Evolutionary conservation across 345 rosid species (phyloP), one percentile per base, ranked within the genome.

Genomic region (Arabidopsis suecica): DNA sequence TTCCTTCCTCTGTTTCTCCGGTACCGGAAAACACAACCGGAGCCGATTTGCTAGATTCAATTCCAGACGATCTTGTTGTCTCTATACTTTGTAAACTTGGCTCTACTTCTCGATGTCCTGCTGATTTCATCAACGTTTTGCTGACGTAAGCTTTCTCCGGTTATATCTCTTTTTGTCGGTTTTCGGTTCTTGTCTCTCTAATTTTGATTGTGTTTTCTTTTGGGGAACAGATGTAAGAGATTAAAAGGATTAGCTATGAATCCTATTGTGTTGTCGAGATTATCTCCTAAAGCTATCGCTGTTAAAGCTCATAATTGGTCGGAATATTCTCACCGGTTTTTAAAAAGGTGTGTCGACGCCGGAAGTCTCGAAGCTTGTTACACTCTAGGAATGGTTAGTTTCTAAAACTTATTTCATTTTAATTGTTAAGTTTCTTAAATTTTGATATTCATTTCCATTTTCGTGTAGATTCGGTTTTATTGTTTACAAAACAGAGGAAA

Each of bases 331-430:
- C 97, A 92, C 76, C 88, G 90, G 51, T 90, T 95, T 67, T 79
- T 95, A 33, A 92, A 88, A 71, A 81, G 75, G 4, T 92, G 97
- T 54, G 91, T 92, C 62, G 94, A 85, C 13, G 88, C 98, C 78
- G 99, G 99, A 65, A 90, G 88, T 68, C 87, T 82, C 25, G 97
- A 95, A 77, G 99, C 97, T 65, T 88, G 87, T 72, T 95, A 95
- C 75, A 89, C 91, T 41, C 99, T 95, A 7, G 99, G 99, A 85
- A 95, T 92, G 99, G 97, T 92, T 55, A 77, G 71, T 71, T 49
- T 13, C 25, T 6, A 25, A 1, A 10, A 8, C 10, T 9, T 18
- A 11, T 53, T n/a, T 14, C 55, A 3, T 40, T 44, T 3, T 22
- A 4, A 47, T 47, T 70, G 30, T 18, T 33, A 49, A 30, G 18